Evolutionary conservation across 495 filamentous ascomycete species (phyloP), one percentile per base, ranked within the genome.

Genomic region (Monascus purpureus): DNA sequence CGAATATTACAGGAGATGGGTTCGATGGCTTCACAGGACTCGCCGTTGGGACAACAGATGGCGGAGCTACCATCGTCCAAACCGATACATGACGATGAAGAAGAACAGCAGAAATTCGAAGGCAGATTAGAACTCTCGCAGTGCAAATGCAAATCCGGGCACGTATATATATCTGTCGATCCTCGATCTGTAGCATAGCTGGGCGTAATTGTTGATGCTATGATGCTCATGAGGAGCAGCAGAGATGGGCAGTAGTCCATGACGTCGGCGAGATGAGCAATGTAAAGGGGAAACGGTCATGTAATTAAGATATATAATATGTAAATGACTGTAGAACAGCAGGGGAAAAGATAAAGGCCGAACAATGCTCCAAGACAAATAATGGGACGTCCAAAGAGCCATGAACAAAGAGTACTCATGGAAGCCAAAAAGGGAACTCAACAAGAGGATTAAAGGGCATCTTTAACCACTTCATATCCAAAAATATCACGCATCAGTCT

Each of bases 61-160:
- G 75, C 65, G 1, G 82, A 80, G 8, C 70, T 81, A 19, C 59
- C 64, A 26, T 55, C 66, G 35, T 84, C 81, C 19, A 90, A 59
- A 17, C 61, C 42, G 24, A 76, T 49, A 47, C 86, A 94, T 13
- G 52, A 70, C n/a, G 70, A 56, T 2, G 49, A 55, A 12, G 61
- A 42, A 6, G 72, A 57, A 50, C 86, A 94, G 61, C 84, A 92
- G 61, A 92, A 93, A 47, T 71, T 59, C 24, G 60, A 56, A 2
- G 82, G 80, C 11, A 88, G 60, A 6, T 59, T 61, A 5, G 57
- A 29, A 14, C 55, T 47, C 2, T 61, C 51, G 47, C 82, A 87
- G 34, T 53, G 54, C 13, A 42, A 36, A 35, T 65, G 72, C 17
- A 57, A 37, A 17, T 45, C 51, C 1, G 67, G 58, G 38, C 73